A percentile compares a stretch with the other conserved stretches of the same genome.
Evolutionary conservation across 1,284 basidiomycete genomes (phyloP).

Genomic region (Phenoliferia sp.): DNA sequence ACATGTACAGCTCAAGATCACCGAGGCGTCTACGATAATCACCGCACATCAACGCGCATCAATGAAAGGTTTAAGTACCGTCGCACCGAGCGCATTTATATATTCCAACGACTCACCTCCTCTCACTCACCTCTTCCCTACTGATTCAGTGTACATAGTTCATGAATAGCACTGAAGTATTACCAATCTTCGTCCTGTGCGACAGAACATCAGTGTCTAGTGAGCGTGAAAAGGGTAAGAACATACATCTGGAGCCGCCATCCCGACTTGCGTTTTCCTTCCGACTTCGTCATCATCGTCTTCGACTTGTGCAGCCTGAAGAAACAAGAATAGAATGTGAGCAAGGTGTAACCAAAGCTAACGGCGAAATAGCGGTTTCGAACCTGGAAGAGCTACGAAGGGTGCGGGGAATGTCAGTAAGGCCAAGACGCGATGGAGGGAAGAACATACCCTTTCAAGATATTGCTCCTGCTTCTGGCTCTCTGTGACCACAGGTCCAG

Average conservation of each 20-base stretch:
- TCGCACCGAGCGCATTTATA: no score
- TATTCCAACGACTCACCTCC: no score
- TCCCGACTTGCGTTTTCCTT: background rate
- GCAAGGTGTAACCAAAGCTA: background rate
- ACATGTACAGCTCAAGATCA: no score
- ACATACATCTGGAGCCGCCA: background rate
- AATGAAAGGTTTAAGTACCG: no score
- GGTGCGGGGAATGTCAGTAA: background rate
- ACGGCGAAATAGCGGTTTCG: background rate
- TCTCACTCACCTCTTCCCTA: no score
- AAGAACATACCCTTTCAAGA: conserved; percentile 23
- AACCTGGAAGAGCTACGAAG: background rate
- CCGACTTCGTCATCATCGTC: background rate
- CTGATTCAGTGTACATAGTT: no score
- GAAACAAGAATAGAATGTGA: background rate
- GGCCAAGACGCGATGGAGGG: no score
- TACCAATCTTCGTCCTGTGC: background rate
- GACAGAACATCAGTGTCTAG: background rate
- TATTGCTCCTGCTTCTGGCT: conserved; percentile 29
- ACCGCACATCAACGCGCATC: no score
- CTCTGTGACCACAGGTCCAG: conserved; percentile 28
- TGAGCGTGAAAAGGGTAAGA: background rate
- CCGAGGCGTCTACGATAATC: no score
- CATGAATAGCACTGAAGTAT: no score
- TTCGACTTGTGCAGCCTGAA: background rate